Conservation (phyloP, 306 rosid genomes). For the Cajanus cajan region DNA sequence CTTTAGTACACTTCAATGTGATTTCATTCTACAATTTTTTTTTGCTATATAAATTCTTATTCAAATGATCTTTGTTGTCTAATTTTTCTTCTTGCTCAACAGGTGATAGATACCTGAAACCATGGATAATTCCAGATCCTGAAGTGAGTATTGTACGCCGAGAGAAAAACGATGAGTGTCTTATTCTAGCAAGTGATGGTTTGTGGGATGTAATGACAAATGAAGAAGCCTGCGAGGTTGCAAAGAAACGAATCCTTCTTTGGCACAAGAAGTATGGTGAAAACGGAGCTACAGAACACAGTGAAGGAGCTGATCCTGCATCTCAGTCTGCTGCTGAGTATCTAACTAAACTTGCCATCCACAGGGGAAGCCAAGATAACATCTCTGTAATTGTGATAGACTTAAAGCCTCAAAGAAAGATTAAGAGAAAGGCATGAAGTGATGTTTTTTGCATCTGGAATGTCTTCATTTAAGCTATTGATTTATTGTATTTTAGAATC, state of each 20-base stretch:
- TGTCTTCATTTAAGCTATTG: constrained; percentile 23
- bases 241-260: constrained; percentile 67
- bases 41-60: background rate
- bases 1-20: background rate
- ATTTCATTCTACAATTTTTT: background rate
- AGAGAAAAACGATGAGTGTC: constrained; percentile 71
- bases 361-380: constrained; percentile 82
- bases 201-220: constrained; percentile 84
- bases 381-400: constrained; percentile 74
- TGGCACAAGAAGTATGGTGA: constrained; percentile 73
- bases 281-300: constrained; percentile 15
- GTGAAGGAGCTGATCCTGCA: constrained; percentile 62
- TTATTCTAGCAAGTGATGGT: constrained; percentile 77
- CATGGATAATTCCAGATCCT: constrained; percentile 81
- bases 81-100: constrained; percentile 19
- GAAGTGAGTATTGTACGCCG: constrained; percentile 53
- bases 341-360: constrained; percentile 68
- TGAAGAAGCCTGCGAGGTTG: constrained; percentile 80
- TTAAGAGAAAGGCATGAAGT: constrained; percentile 49
- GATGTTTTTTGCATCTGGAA: constrained; percentile 10
- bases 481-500: constrained; percentile 18
- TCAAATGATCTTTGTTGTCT: background rate
- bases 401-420: constrained; percentile 72
- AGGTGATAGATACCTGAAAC: constrained; percentile 83
- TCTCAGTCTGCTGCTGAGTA: constrained; percentile 79